These are phyloP conservation scores for Sporobolomyces phaffii DNA, from an alignment of 768 basidiomycete genomes.

Conservation along the genomic window DNA sequence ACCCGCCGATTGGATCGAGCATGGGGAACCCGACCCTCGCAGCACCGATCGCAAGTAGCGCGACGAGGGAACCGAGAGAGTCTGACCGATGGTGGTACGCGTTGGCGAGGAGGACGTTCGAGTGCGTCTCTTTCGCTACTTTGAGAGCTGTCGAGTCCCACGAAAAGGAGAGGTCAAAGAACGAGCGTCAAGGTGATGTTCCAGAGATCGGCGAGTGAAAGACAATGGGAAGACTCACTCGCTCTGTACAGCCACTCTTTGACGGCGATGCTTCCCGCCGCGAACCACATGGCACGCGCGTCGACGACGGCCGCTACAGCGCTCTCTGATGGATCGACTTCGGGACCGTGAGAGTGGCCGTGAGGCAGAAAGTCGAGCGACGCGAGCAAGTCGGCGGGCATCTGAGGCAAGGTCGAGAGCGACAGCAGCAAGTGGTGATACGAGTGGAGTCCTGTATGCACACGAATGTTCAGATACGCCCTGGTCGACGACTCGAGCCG, in stretches of 20 bases:
- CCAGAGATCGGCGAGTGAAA: too few relatives aligned
- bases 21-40: constrained; percentile 75
- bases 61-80: constrained; percentile 85
- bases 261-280: constrained; percentile 64
- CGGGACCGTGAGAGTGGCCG: constrained; percentile 51
- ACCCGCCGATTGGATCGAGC: constrained; percentile 88
- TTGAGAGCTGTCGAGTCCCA: constrained; percentile 44
- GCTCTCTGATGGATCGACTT: constrained; percentile 44
- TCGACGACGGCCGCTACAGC: constrained; percentile 60
- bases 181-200: too few relatives aligned
- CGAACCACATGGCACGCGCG: constrained; percentile 96
- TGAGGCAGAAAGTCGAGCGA: constrained; percentile 48
- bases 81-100: constrained; percentile 97
- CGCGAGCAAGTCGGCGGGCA: constrained; percentile 36
- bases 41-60: constrained; percentile 70
- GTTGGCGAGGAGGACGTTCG: constrained; percentile 88
- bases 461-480: neutral
- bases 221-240: constrained; percentile 47
- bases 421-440: constrained; percentile 72
- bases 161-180: too few relatives aligned
- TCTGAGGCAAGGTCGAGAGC: constrained; percentile 49
- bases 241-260: constrained; percentile 92
- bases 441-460: constrained; percentile 67
- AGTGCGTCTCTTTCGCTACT: constrained; percentile 84
- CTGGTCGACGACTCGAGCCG: too few relatives aligned